These are phyloP conservation scores for Penicillium antarcticum DNA, from an alignment of 495 filamentous ascomycete species.

Conservation along the genomic window DNA sequence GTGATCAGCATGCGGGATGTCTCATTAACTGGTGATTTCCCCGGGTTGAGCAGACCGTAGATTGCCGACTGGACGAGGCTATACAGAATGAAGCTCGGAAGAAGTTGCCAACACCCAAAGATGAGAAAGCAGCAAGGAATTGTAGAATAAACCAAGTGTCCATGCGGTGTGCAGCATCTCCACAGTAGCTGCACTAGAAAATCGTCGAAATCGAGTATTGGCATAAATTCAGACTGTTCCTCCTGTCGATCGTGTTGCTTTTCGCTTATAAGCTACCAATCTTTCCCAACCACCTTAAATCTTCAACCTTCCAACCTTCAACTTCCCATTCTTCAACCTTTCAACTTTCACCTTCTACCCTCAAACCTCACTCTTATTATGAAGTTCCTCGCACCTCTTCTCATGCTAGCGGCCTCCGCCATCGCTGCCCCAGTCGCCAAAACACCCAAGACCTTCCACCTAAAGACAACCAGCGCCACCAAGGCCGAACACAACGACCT, in stretches of 20 bases:
- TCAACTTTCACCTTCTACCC: neutral
- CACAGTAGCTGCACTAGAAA: neutral
- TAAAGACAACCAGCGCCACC: slow-evolving; percentile 37
- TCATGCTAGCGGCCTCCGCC: slow-evolving; percentile 25
- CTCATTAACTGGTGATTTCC: neutral
- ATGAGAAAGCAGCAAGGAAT: neutral
- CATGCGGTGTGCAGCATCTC: slow-evolving; percentile 1
- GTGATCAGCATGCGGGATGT: neutral
- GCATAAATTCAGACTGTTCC: neutral
- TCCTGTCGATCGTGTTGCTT: neutral
- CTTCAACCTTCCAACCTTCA: neutral
- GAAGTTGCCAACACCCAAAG: neutral
- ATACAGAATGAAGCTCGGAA: neutral
- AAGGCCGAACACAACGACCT: slow-evolving; percentile 38
- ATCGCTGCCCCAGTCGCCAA: slow-evolving; percentile 19
- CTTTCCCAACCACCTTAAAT: neutral
- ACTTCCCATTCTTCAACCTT: neutral
- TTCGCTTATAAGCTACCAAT: neutral
- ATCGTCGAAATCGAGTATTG: neutral
- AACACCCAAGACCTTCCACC: slow-evolving; percentile 31
- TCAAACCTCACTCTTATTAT: slow-evolving; percentile 14
- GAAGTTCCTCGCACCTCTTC: slow-evolving; percentile 33
- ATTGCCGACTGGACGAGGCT: neutral
- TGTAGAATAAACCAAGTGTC: neutral
- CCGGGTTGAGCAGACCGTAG: neutral